phyloP scores from a whole-genome alignment of 2,329 filamentous ascomycete genomes.

The Torrubiellomyces zombiae region DNA sequence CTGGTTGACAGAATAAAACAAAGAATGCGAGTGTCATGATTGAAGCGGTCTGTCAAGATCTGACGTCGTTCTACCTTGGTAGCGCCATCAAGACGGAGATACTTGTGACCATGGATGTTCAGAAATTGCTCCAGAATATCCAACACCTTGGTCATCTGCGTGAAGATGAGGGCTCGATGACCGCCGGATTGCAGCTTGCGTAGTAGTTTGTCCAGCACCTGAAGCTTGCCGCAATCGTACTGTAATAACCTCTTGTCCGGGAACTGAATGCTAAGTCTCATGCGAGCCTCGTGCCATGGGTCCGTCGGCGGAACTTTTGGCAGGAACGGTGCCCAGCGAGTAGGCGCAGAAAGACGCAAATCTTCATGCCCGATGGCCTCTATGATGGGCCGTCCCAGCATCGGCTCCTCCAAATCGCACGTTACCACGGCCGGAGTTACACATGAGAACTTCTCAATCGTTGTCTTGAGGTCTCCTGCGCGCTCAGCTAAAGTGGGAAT shows the following conservation, averaged over 20 bases:
- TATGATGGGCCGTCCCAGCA: slow-evolving; percentile 45
- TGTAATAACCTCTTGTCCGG: slow-evolving; percentile 92
- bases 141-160: slow-evolving; percentile 97
- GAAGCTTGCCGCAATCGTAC: slow-evolving; percentile 94
- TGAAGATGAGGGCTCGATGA: slow-evolving; percentile 93
- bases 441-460: slow-evolving; percentile 77
- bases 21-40: slow-evolving; percentile 78
- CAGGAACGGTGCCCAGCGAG: slow-evolving; percentile 37
- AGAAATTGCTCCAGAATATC: slow-evolving; percentile 96
- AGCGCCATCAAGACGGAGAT: slow-evolving; percentile 87
- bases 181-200: slow-evolving; percentile 76
- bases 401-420: slow-evolving; percentile 52
- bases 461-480: slow-evolving; percentile 53
- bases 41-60: slow-evolving; percentile 91
- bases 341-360: slow-evolving; percentile 38
- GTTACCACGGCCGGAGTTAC: slow-evolving; percentile 81
- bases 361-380: slow-evolving; percentile 39
- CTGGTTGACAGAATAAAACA: slow-evolving; percentile 92
- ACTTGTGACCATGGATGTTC: slow-evolving; percentile 94
- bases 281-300: slow-evolving; percentile 85
- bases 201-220: slow-evolving; percentile 72
- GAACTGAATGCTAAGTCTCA: slow-evolving; percentile 88
- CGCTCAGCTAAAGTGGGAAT: slow-evolving; percentile 62
- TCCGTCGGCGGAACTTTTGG: slow-evolving; percentile 45
- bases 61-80: slow-evolving; percentile 94